Base-by-base conservation (phyloP, 2,329 filamentous ascomycete species). In the Fusarium sacchari region DNA sequence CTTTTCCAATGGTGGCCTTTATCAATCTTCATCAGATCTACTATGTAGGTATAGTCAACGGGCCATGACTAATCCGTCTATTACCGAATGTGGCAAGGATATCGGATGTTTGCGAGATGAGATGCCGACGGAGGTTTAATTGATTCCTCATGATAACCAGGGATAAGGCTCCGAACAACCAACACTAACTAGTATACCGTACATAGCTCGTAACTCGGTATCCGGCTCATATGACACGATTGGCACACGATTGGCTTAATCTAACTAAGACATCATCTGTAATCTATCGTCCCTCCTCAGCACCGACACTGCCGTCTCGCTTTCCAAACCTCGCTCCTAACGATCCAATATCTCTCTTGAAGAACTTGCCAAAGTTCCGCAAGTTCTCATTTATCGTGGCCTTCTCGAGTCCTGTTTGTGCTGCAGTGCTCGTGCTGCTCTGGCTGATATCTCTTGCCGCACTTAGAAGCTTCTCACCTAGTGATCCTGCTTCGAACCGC, bases 331-430 rank as follows among this genome's bases (percentile, higher is more conserved):
- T 85, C 17, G 89, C 90, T 5, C 93, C 92, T 72, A 96, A 88
- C 6, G 91, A 90, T 36, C 93, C 93, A 72, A 96, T 91, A 84
- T 98, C 96, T 72, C 96, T 87, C 71, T 93, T 91, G 85, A 98
- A 98, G 84, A 98, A 98, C 83, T 97, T 98, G 30, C 96, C 96
- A 83, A 99, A 94, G 81, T 94, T 97, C 84, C 94, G 95, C 82
- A 98, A 81, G 82, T 98, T 98, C 83, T 97, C 95, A 80, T 98
- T 97, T 73, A 98, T 89, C 59, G 93, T 94, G 13, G 89, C 90
- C 77, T 92, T 90, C 61, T 89, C 86, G 62, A 86, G 79, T 22
- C 83, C 85, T 20, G 74, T 84, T 70, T 83, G 83, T 42, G 79
- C 84, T 75, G 61, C 77, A n/a, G 73, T 66, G 49, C 76, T 59